Evolutionary conservation across 192 early-diverging fungal species (phyloP), one percentile per base, ranked within the genome.

Genomic region (Paraglomus brasilianum): DNA sequence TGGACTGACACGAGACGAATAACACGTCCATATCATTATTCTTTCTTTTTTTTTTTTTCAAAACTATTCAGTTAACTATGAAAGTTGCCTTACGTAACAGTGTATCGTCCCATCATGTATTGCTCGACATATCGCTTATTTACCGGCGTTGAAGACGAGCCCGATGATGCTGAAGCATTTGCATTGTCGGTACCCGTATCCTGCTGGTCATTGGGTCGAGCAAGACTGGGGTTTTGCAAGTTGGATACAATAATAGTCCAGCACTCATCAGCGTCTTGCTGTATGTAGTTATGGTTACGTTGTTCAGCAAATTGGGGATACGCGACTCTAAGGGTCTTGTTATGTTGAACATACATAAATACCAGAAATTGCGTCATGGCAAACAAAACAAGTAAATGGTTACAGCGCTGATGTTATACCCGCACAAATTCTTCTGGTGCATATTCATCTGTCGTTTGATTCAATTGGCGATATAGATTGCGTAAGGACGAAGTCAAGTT

Each of bases 221-320:
- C 71, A 48, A 76, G 1, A 79, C 85, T 8, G 88, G 80, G 63
- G 85, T 88, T 76, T 17, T 81, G 81, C 44, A 98, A 73, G 1
- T 84, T 82, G 0, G 87, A 84, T 15, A 98, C 74, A 30, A 98
- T 73, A 75, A 95, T 84, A 72, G 87, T 89, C 95, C 94, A 98
- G 78, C 92, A 97, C 73, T 99, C 97, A 75, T 99, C 95, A 1
- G 97, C 97, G 75, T 99, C 97, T 77, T 99, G 97, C 78, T 99
- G 97, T 78, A 89, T 84, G 72, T 79, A 94, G 39, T 86, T 87
- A 21, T 83, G 80, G 44, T 81, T 79, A 48, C 93, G 89, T 69
- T 80, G 81, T 75, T 97, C 92, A 7, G 82, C 87, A 76, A 96
- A 98, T 77, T 94, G 92, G 47, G 94, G 95, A 66, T 88, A 97